A percentile compares a stretch with the other conserved stretches of the same genome.
These are phyloP conservation scores for Saprolegnia parasitica DNA, from an alignment of 352 stramenopile species.

Conservation along the genomic window DNA sequence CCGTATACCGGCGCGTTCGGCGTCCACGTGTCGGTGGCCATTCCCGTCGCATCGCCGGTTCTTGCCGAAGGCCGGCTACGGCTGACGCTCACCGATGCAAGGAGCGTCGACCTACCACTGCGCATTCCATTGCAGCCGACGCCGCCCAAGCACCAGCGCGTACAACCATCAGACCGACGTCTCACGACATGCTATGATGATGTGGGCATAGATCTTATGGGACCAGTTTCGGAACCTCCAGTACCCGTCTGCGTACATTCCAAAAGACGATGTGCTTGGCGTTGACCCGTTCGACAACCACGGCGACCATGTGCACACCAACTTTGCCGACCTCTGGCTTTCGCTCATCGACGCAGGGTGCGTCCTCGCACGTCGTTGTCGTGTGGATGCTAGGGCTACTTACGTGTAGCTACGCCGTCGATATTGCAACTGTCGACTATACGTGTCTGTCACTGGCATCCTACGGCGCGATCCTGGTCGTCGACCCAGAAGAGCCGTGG, in stretches of 20 bases:
- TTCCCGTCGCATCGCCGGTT: conserved; percentile 39
- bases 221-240: conserved; percentile 86
- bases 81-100: conserved; percentile 44
- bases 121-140: conserved; percentile 48
- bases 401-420: conserved; percentile 50
- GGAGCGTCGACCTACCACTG: conserved; percentile 41
- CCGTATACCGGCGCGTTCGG: conserved; percentile 67
- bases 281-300: conserved; percentile 60
- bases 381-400: neutral
- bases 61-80: conserved; percentile 41
- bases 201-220: conserved; percentile 75
- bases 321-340: conserved; percentile 82
- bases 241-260: conserved; percentile 79
- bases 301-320: conserved; percentile 80
- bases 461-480: conserved; percentile 74
- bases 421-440: conserved; percentile 77
- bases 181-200: too few species aligned
- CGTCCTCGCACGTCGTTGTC: too few species aligned
- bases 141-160: conserved; percentile 39
- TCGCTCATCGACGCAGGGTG: conserved; percentile 47
- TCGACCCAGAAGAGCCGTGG: conserved; percentile 80
- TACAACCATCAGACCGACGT: too few species aligned
- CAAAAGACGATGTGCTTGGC: conserved; percentile 59
- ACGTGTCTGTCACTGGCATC: conserved; percentile 52
- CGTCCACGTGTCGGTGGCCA: conserved; percentile 63